Percentiles rank a stretch among this genome's conserved stretches.
phyloP scores from a whole-genome alignment of 805 yeast genomes.

The Pichia cephalocereana region DNA sequence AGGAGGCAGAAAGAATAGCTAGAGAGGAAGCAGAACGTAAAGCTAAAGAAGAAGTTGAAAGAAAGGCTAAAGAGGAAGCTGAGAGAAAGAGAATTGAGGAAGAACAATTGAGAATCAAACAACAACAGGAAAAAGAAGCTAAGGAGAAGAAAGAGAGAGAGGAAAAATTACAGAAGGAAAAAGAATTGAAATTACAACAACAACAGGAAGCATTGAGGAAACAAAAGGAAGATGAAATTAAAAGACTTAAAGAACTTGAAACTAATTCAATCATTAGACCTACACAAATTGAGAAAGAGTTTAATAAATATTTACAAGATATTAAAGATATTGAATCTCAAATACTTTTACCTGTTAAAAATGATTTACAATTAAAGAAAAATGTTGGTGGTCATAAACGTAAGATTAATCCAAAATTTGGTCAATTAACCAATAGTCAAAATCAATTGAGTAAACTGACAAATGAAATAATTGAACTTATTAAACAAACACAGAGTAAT shows the following conservation, averaged over 20 bases:
- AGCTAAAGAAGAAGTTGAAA: conserved; percentile 14
- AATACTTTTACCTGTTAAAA: conserved; percentile 46
- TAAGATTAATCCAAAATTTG: conserved; percentile 79
- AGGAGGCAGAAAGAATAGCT: conserved; percentile 12
- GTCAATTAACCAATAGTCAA: conserved; percentile 74
- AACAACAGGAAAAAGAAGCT: background rate
- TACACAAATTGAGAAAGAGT: conserved; percentile 32
- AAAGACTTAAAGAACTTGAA: conserved; percentile 16
- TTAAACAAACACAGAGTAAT: conserved; percentile 38
- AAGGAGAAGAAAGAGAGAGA: conserved; percentile 9
- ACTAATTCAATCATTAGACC: conserved; percentile 22
- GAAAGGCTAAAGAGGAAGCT: conserved; percentile 12
- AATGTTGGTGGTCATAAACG: conserved; percentile 57
- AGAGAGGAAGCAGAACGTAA: conserved; percentile 11
- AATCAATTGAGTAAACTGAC: conserved; percentile 47
- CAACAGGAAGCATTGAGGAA: conserved; percentile 11
- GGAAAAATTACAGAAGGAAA: conserved; percentile 16
- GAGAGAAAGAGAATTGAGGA: conserved; percentile 11
- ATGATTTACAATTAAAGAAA: conserved; percentile 33
- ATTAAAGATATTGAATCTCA: conserved; percentile 51
- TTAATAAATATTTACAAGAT: conserved; percentile 38
- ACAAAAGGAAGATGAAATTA: conserved; percentile 14
- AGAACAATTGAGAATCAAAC: conserved; percentile 9
- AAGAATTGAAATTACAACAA: conserved; percentile 9
- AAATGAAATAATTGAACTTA: conserved; percentile 39